Conservation (phyloP, 805 yeast species). For the Zygotorulaspora sp. region DNA sequence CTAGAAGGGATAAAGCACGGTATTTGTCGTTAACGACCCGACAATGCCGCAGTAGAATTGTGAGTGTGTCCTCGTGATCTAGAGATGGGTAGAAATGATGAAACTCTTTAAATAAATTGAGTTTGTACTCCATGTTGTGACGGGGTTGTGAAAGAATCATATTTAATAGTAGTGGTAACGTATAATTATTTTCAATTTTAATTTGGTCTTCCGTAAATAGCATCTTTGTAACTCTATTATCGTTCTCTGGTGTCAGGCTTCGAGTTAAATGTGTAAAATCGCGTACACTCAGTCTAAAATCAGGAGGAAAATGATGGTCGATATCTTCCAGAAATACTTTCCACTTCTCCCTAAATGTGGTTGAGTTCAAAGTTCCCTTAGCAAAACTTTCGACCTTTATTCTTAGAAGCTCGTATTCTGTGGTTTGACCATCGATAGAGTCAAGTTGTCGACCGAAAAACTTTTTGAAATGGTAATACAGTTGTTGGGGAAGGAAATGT, state of each 20-base stretch:
- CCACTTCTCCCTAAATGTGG: slow-evolving; percentile 31
- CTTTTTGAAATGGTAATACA: slow-evolving; percentile 20
- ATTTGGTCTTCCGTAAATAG: slow-evolving; percentile 21
- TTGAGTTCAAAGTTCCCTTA: slow-evolving; percentile 16
- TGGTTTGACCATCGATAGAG: slow-evolving; percentile 13
- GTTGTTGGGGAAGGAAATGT: slow-evolving; percentile 23
- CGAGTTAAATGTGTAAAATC: slow-evolving; percentile 28
- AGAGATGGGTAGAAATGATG: slow-evolving; percentile 7
- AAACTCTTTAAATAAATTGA: slow-evolving; percentile 15
- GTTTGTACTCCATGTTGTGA: slow-evolving; percentile 7
- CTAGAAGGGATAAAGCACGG: slow-evolving; percentile 5
- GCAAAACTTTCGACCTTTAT: slow-evolving; percentile 32
- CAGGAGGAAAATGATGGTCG: slow-evolving; percentile 20
- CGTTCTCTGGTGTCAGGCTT: slow-evolving; percentile 11
- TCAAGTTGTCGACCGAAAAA: slow-evolving; percentile 8
- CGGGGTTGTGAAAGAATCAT: slow-evolving; percentile 22
- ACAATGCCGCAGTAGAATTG: slow-evolving; percentile 13
- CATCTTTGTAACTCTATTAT: slow-evolving; percentile 12
- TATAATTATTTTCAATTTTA: slow-evolving; percentile 18
- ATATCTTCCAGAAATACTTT: slow-evolving; percentile 30
- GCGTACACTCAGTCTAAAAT: slow-evolving; percentile 14
- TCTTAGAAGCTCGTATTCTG: slow-evolving; percentile 23
- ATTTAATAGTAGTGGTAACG: slow-evolving; percentile 26
- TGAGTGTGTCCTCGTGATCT: slow-evolving; percentile 8
- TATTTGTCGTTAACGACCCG: slow-evolving; percentile 7